Evolutionary conservation across 306 rosid species (phyloP).

Genomic region (Casuarina equisetifolia): DNA sequence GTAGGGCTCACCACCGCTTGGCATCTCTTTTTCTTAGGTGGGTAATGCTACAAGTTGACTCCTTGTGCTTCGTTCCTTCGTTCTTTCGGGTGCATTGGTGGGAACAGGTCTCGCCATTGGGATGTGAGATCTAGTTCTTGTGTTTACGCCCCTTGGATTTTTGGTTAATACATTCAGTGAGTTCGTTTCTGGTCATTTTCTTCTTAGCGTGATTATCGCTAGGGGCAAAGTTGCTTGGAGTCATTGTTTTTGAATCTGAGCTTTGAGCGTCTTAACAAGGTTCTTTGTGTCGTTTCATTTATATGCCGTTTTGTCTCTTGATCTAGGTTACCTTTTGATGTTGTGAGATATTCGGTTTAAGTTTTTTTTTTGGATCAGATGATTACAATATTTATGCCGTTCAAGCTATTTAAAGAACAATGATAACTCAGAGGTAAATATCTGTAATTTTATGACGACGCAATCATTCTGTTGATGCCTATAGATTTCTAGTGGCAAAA

Average conservation of each 20-base stretch:
- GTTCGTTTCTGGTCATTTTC: background rate
- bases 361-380: background rate
- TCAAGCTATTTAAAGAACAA: background rate
- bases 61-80: background rate
- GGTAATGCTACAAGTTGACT: slow-evolving; percentile 13
- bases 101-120: slow-evolving; percentile 11
- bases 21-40: slow-evolving; percentile 80
- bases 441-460: background rate
- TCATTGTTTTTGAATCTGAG: background rate
- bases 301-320: background rate
- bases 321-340: background rate
- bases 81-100: background rate
- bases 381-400: background rate
- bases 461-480: background rate
- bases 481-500: background rate
- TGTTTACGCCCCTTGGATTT: background rate
- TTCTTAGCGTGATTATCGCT: background rate
- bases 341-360: background rate
- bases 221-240: background rate
- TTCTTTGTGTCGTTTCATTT: background rate
- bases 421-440: background rate
- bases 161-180: background rate
- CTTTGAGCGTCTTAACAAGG: too few species aligned
- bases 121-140: slow-evolving; percentile 30
- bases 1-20: slow-evolving; percentile 86